A percentile compares a stretch with the other conserved stretches of the same genome.
These are phyloP conservation scores for Fraxinus baroniana DNA, from an alignment of 305 asterid species.

Conservation along the genomic window DNA sequence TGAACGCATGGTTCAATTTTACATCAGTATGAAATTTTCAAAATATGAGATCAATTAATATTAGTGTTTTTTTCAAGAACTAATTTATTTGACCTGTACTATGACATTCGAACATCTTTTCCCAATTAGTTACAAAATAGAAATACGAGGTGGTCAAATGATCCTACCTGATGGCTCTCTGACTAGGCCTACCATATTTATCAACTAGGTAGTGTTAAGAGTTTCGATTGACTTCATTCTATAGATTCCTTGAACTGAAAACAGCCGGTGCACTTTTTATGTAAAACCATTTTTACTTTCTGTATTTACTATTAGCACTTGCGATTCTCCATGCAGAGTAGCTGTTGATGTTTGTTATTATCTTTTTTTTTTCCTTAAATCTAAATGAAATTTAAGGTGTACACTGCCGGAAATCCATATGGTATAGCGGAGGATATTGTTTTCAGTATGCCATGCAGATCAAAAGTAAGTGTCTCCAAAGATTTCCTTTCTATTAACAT, in stretches of 20 bases:
- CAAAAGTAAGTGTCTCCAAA: conserved; percentile 50
- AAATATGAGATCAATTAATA: background rate
- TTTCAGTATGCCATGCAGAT: conserved; percentile 98
- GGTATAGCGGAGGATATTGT: conserved; percentile 90
- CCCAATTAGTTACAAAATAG: background rate
- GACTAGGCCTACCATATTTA: background rate
- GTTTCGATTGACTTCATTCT: background rate
- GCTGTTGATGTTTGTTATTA: background rate
- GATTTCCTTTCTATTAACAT: background rate
- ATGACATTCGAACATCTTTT: background rate
- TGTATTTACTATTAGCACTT: background rate
- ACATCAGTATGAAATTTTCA: background rate
- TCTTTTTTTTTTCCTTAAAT: background rate
- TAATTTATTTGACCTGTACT: background rate
- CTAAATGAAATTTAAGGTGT: conserved; percentile 46
- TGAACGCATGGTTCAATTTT: background rate
- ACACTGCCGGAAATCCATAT: conserved; percentile 82
- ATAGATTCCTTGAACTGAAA: background rate
- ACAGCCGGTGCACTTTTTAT: background rate
- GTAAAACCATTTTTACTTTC: background rate
- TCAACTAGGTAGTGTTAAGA: background rate
- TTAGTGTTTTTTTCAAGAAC: background rate
- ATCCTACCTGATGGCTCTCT: background rate
- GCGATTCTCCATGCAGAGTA: background rate
- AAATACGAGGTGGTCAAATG: background rate